Conservation (phyloP, 495 filamentous ascomycete species). For the Aspergillus mulundensis region DNA sequence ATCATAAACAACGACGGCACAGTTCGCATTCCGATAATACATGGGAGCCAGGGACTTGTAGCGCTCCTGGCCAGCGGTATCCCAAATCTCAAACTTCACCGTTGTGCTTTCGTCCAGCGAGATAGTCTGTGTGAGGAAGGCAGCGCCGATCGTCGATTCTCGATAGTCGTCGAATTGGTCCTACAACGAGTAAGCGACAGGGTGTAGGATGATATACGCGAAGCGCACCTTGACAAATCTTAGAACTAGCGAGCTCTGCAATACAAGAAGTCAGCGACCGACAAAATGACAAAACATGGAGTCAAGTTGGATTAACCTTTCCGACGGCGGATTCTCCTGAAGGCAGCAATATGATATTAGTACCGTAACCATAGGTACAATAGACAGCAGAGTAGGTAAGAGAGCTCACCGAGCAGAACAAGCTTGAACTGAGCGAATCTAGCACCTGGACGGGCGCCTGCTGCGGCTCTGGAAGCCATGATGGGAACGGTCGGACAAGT, state of each 20-base stretch:
- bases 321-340: conserved; percentile 96
- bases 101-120: conserved; percentile 95
- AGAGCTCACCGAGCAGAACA: conserved; percentile 77
- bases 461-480: conserved; percentile 79
- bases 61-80: conserved; percentile 95
- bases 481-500: conserved; percentile 19
- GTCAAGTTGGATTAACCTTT: conserved; percentile 62
- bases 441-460: conserved; percentile 69
- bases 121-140: conserved; percentile 98
- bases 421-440: conserved; percentile 99
- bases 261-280: conserved; percentile 31
- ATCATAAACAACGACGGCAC: conserved; percentile 97
- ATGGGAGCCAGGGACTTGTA: conserved; percentile 98
- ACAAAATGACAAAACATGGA: conserved; percentile 23
- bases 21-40: conserved; percentile 99
- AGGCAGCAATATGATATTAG: conserved; percentile 27
- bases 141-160: conserved; percentile 97
- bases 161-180: conserved; percentile 99
- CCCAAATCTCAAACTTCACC: conserved; percentile 99
- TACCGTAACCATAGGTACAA: conserved; percentile 3
- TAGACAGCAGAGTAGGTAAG: background rate
- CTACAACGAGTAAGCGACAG: conserved; percentile 40
- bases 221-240: conserved; percentile 91
- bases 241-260: conserved; percentile 90
- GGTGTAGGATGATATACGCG: background rate